phyloP scores from a whole-genome alignment of 2,329 filamentous ascomycete species.

The Exophiala calicioides region DNA sequence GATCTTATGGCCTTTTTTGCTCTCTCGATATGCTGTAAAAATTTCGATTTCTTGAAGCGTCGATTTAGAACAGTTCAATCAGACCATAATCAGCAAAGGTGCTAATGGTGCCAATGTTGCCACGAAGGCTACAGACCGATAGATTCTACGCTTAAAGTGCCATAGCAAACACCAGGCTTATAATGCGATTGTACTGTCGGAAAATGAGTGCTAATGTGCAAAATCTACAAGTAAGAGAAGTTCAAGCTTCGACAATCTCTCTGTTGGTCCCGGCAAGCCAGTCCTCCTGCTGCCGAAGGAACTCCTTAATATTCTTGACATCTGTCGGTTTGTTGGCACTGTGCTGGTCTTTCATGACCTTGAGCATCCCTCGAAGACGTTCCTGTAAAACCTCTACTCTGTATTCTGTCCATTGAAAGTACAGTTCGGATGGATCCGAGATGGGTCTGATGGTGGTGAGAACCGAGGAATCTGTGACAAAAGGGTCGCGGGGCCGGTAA shows the following conservation, averaged over 20 bases:
- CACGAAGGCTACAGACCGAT: no score
- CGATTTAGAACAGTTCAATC: no score
- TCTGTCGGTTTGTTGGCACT: constrained; percentile 35
- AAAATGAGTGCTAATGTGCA: no score
- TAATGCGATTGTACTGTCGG: no score
- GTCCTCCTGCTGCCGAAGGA: constrained; percentile 31
- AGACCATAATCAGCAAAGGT: no score
- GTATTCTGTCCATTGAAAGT: constrained; percentile 63
- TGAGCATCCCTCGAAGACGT: constrained; percentile 50
- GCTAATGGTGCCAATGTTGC: no score
- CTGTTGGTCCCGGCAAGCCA: constrained; percentile 15
- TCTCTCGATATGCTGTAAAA: no score
- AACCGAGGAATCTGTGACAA: constrained; percentile 59
- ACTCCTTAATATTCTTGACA: constrained; percentile 32
- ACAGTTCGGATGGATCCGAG: constrained; percentile 58
- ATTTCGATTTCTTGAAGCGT: no score
- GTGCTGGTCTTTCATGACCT: constrained; percentile 33
- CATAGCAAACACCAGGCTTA: no score
- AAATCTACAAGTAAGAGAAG: no score
- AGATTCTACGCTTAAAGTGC: no score
- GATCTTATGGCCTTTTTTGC: no score
- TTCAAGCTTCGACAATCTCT: constrained; percentile 14
- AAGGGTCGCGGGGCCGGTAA: constrained; percentile 59
- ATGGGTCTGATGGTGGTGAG: constrained; percentile 62
- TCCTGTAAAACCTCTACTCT: constrained; percentile 63